Base-by-base conservation (phyloP, 768 basidiomycete species). In the Amanita exitialis region DNA sequence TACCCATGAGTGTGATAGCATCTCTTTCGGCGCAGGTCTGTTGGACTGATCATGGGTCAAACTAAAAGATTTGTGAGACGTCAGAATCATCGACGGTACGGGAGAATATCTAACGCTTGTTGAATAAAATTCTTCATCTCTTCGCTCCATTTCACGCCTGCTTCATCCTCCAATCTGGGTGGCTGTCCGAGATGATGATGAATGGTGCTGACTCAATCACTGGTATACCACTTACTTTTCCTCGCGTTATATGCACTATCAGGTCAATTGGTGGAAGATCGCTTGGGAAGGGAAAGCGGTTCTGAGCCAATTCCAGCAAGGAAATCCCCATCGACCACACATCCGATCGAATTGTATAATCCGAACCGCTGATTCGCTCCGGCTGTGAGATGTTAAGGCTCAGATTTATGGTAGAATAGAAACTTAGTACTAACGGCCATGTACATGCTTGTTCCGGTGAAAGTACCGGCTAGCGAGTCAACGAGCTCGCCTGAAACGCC, bases 291-390 rank as follows among this genome's bases (percentile, higher is more conserved):
- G 96, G 96, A 74, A 96, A 97, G 37, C 87, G 81, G 60, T 95
- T 96, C 61, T 90, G 80, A 4, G 94, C 88, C 20, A 99, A 79
- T 68, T 98, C 96, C 58, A 98, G 77, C 30, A 99, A 75, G 0
- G 93, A 89, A 41, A 99, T 86, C 20, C 95, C 96, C 12, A 92
- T 86, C 0, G 94, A 97, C 96, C 96, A 99, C 20, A 99, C 94
- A 64, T 99, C 94, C 34, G 94, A 90, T 52, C 90, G 83, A 60
- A 96, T 95, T 28, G 90, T 90, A 64, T 96, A 99, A 57, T 86
- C 82, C 50, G 85, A 78, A 4, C 95, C 95, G 58, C 82, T 84
- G 54, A 98, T 94, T 55, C 95, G 85, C 67, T 97, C 95, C 44
- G 95, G 95, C 89, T 92, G 23, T 21, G 34, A 52, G 34, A 53